phyloP scores from a whole-genome alignment of 2,329 filamentous ascomycete genomes.

The Aspergillus bombycis region DNA sequence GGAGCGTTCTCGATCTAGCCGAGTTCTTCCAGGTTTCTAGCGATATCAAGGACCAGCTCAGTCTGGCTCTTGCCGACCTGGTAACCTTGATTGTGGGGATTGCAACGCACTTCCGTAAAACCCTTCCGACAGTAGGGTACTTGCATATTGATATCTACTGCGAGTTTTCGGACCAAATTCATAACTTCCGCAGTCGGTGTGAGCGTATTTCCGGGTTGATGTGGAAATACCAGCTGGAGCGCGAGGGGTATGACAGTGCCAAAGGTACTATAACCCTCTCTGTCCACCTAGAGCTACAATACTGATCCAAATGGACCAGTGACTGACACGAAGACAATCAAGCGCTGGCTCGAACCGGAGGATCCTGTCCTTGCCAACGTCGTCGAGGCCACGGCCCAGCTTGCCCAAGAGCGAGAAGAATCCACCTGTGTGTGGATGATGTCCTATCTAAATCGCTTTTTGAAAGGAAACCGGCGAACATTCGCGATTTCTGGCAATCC shows the following conservation, averaged over 20 bases:
- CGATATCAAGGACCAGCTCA: constrained; percentile 54
- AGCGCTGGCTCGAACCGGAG: constrained; percentile 49
- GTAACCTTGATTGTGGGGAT: constrained; percentile 36
- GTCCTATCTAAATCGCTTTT: constrained; percentile 52
- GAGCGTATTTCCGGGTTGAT: constrained; percentile 42
- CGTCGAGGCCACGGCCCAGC: constrained; percentile 46
- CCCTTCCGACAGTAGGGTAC: constrained; percentile 26
- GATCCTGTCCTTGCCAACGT: constrained; percentile 50
- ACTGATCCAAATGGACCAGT: constrained; percentile 21
- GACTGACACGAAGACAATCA: constrained; percentile 35
- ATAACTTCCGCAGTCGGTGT: constrained; percentile 40
- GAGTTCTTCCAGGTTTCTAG: constrained; percentile 50
- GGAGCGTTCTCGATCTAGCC: constrained; percentile 51
- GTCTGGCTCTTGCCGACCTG: constrained; percentile 41
- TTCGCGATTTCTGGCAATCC: constrained; percentile 49
- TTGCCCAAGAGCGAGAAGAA: constrained; percentile 50
- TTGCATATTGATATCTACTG: constrained; percentile 43
- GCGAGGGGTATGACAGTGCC: constrained; percentile 34
- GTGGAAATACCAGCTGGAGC: constrained; percentile 43
- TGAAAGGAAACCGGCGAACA: constrained; percentile 48
- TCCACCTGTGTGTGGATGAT: constrained; percentile 60
- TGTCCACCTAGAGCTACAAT: not conserved
- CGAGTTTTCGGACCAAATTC: constrained; percentile 40
- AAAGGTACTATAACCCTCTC: constrained; percentile 24
- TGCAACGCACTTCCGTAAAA: constrained; percentile 42